A percentile compares a stretch with the other conserved stretches of the same genome.
Evolutionary conservation across 2,329 filamentous ascomycete species (phyloP).

Genomic region (Ophiosphaerella narmari): DNA sequence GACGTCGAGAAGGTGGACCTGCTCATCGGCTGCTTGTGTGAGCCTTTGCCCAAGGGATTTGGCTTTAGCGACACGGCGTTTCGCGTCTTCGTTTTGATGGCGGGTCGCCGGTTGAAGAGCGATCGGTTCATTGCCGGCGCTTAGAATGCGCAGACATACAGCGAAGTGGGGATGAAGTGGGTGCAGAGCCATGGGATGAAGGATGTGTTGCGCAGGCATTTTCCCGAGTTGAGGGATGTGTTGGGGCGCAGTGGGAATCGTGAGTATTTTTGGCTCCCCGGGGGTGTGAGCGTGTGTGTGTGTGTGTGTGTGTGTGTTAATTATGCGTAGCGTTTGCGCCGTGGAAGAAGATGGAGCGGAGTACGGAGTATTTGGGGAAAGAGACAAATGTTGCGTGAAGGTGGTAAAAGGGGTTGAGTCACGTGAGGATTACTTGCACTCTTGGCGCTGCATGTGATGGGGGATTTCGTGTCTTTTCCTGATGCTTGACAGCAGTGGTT

Average conservation of each 20-base stretch:
- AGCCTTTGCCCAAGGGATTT: slow-evolving; percentile 52
- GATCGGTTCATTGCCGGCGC: slow-evolving; percentile 52
- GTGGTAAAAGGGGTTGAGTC: no score
- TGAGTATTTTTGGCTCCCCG: slow-evolving; percentile 5
- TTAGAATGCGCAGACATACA: slow-evolving; percentile 50
- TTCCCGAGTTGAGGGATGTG: slow-evolving; percentile 45
- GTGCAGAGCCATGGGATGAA: slow-evolving; percentile 52
- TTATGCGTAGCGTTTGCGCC: slow-evolving; percentile 25
- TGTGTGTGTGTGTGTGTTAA: slow-evolving; percentile 1
- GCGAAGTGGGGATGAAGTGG: slow-evolving; percentile 50
- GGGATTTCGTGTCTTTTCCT: no score
- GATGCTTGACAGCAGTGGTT: no score
- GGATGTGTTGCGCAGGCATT: slow-evolving; percentile 51
- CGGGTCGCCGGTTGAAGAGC: slow-evolving; percentile 49
- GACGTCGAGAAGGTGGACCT: slow-evolving; percentile 52
- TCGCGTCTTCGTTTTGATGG: slow-evolving; percentile 54
- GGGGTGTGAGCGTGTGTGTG: no score
- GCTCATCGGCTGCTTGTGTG: slow-evolving; percentile 50
- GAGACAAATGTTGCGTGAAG: slow-evolving; percentile 19
- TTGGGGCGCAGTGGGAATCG: slow-evolving; percentile 31
- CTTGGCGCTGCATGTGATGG: no score
- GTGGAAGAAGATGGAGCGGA: slow-evolving; percentile 24
- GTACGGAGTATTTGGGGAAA: slow-evolving; percentile 20
- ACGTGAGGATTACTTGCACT: no score
- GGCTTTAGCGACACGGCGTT: slow-evolving; percentile 57